phyloP scores from a whole-genome alignment of 257 asterid species.

The Verbascum thapsus region DNA sequence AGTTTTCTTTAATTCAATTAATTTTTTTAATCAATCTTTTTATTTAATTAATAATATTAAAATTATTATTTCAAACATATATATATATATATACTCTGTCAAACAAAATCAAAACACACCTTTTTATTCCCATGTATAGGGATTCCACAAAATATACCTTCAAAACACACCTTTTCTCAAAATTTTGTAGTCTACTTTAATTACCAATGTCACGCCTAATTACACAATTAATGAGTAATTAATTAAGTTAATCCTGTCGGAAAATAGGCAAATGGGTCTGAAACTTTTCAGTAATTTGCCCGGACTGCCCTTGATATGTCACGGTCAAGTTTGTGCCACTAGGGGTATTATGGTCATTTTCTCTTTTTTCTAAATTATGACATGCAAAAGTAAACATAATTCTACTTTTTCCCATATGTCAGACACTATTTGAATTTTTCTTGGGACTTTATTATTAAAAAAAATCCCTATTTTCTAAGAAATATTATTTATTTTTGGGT shows the following conservation, averaged over 20 bases:
- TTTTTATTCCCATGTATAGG: constrained; percentile 53
- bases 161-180: constrained; percentile 44
- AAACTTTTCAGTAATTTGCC: constrained; percentile 55
- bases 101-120: constrained; percentile 51
- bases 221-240: constrained; percentile 36
- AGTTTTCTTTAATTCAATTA: constrained; percentile 30
- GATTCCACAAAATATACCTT: constrained; percentile 44
- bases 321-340: constrained; percentile 34
- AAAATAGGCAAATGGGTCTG: constrained; percentile 30
- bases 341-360: constrained; percentile 50
- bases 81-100: constrained; percentile 38
- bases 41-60: no score
- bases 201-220: constrained; percentile 77
- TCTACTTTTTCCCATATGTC: constrained; percentile 48
- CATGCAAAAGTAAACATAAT: constrained; percentile 48
- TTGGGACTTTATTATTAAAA: no score
- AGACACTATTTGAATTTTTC: constrained; percentile 43
- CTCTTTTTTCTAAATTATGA: constrained; percentile 26
- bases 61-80: no score
- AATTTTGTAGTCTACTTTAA: constrained; percentile 34
- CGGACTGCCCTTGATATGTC: constrained; percentile 65
- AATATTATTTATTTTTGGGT: constrained; percentile 17
- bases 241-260: constrained; percentile 44
- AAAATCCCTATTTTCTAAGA: no score
- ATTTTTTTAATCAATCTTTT: no score